Evolutionary conservation across 495 filamentous ascomycete species (phyloP).

Genomic region (Tetracladium marchalianum): DNA sequence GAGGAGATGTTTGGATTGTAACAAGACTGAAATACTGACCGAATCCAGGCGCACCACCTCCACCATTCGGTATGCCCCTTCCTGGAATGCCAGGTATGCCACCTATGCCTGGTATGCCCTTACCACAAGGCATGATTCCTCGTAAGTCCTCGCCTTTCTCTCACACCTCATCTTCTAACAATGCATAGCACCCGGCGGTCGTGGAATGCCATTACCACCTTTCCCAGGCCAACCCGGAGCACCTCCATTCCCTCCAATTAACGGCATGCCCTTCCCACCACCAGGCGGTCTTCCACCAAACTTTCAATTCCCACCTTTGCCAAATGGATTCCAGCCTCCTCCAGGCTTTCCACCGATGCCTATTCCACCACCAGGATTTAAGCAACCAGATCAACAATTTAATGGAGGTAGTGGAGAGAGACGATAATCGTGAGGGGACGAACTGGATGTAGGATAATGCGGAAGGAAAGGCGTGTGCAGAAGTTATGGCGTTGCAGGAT

Average conservation of each 20-base stretch:
- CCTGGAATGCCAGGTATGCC: constrained; percentile 19
- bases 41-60: constrained; percentile 14
- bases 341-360: constrained; percentile 19
- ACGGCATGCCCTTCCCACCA: constrained; percentile 53
- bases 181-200: constrained; percentile 42
- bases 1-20: not conserved
- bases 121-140: constrained; percentile 31
- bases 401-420: constrained; percentile 6
- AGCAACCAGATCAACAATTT: constrained; percentile 1
- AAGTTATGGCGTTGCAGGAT: not conserved
- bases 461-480: not conserved
- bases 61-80: constrained; percentile 17
- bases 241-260: constrained; percentile 30
- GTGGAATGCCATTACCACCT: constrained; percentile 42
- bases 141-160: constrained; percentile 27
- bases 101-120: constrained; percentile 22
- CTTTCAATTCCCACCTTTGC: constrained; percentile 35
- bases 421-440: constrained; percentile 1
- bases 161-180: not conserved
- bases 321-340: constrained; percentile 23
- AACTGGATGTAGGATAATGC: not conserved
- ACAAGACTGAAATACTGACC: constrained; percentile 9
- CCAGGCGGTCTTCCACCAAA: constrained; percentile 48
- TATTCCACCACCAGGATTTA: not conserved
- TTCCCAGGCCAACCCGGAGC: constrained; percentile 44